Base-by-base conservation (phyloP, 148 eudicot genomes). In the Persicaria tinctoria region DNA sequence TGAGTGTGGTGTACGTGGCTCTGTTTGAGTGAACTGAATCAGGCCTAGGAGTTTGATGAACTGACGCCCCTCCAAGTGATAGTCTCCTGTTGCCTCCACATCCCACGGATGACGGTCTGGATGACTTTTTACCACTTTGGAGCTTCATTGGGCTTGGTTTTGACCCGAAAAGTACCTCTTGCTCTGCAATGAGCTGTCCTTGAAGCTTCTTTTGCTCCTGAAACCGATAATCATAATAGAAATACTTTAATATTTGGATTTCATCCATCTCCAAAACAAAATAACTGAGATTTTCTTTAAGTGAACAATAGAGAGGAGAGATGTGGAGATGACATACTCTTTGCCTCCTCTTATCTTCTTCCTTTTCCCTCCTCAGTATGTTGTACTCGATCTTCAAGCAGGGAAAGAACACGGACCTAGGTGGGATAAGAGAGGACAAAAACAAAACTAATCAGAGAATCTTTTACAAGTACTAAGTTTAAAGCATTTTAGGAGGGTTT, bases 161-260 rank as follows among this genome's bases (percentile, higher is more conserved):
- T 79, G 97, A 92, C 74, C 98, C 96, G 73, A 84, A 88, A 44
- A 86, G 86, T 56, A 87, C 85, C 85, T 96, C 97, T 80, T 92
- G 97, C 77, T 88, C 97, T 17, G 94, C 82, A 17, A 88, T 85
- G 54, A 87, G 74, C 76, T 90, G 97, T 73, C 92, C 99, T 80
- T 96, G 94, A 72, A 88, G 87, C 81, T 89, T 96, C 90, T 92
- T 96, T 74, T 96, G 97, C 78, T 96, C 99, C 99, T 96, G 84
- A 73, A 73, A 76, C 54, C 54, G 12, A 71, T 47, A n/a, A 20
- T 48, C 38, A 23, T 23, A 23, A 71, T n/a, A 38, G 14, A 71
- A 71, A 45, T 48, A 47, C 12, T 63, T 64, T 7, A 2, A 71
- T 50, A 48, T 70, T 48, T 71, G 9, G 9, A 27, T 41, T 41